These are phyloP conservation scores for Fragosphaeria purpurea DNA, from an alignment of 2,329 filamentous ascomycete genomes.

Conservation along the genomic window DNA sequence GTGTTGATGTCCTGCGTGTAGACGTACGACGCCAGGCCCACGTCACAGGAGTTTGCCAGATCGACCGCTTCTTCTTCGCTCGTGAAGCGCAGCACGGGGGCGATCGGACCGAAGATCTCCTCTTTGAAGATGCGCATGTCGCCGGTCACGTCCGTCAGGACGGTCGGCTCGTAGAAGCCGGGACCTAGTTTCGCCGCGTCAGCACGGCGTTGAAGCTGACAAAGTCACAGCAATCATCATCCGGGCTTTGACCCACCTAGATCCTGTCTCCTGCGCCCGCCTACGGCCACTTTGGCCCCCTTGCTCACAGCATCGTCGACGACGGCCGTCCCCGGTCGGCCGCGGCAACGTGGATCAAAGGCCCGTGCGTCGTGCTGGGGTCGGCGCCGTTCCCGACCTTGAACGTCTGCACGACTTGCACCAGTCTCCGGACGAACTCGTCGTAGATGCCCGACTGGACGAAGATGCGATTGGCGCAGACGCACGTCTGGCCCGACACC, in stretches of 20 bases:
- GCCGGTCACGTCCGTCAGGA: constrained; percentile 73
- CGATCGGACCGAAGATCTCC: constrained; percentile 91
- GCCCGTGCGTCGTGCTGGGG: constrained; percentile 63
- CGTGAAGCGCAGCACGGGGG: constrained; percentile 77
- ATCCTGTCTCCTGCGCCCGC: too few species aligned
- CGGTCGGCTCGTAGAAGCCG: constrained; percentile 36
- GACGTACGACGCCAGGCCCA: constrained; percentile 89
- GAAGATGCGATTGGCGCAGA: constrained; percentile 75
- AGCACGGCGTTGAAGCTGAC: too few species aligned
- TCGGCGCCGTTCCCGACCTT: constrained; percentile 66
- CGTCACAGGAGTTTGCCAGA: constrained; percentile 69
- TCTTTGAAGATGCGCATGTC: constrained; percentile 77
- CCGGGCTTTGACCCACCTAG: too few species aligned
- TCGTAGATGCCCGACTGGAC: constrained; percentile 71
- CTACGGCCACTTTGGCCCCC: too few species aligned
- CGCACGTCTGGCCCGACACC: constrained; percentile 87
- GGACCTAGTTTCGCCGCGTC: too few species aligned
- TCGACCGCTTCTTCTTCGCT: constrained; percentile 79
- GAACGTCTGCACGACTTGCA: constrained; percentile 61
- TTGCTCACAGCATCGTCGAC: too few species aligned
- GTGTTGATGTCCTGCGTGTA: constrained; percentile 58
- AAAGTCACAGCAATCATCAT: too few species aligned
- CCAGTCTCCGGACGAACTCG: constrained; percentile 56
- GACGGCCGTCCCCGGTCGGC: too few species aligned
- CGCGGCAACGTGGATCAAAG: constrained; percentile 71